Percentiles rank a stretch among this genome's conserved stretches.
phyloP scores from a whole-genome alignment of 1,284 basidiomycete genomes.

The Tausonia pullulans region DNA sequence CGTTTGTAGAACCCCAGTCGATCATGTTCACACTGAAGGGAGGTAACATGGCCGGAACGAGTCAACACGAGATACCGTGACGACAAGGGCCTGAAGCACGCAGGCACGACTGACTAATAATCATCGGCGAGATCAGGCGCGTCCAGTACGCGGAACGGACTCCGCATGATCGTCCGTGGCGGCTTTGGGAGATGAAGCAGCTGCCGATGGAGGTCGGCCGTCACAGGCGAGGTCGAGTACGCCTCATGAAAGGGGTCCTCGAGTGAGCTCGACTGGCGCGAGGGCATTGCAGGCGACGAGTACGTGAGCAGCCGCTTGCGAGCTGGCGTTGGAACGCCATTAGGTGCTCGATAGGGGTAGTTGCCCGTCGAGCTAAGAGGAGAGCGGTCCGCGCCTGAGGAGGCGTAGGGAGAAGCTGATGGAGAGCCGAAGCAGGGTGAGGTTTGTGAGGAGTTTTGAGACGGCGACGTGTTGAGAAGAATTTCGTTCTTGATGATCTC shows the following conservation, averaged over 20 bases:
- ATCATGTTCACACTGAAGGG: slow-evolving; percentile 61
- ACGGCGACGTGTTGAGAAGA: too few species aligned
- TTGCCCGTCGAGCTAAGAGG: too few species aligned
- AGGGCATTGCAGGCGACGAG: slow-evolving; percentile 30
- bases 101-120: slow-evolving; percentile 52
- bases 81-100: too few species aligned
- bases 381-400: slow-evolving; percentile 18
- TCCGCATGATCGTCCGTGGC: slow-evolving; percentile 76
- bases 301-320: slow-evolving; percentile 42
- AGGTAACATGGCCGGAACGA: too few species aligned
- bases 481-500: slow-evolving; percentile 17
- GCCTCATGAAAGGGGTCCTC: slow-evolving; percentile 60
- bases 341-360: too few species aligned
- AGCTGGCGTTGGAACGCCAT: slow-evolving; percentile 26
- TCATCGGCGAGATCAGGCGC: slow-evolving; percentile 95
- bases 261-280: slow-evolving; percentile 23
- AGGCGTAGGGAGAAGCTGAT: slow-evolving; percentile 22
- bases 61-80: too few species aligned
- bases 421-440: slow-evolving; percentile 1
- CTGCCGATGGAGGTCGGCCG: slow-evolving; percentile 67
- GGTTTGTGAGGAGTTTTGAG: slow-evolving; percentile 16
- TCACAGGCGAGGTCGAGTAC: slow-evolving; percentile 86
- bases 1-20: slow-evolving; percentile 94
- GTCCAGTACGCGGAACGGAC: slow-evolving; percentile 93
- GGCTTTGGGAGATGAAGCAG: slow-evolving; percentile 73